Evolutionary conservation across 2,329 filamentous ascomycete genomes (phyloP), one percentile per base, ranked within the genome.

Genomic region (Sclerotinia minor): DNA sequence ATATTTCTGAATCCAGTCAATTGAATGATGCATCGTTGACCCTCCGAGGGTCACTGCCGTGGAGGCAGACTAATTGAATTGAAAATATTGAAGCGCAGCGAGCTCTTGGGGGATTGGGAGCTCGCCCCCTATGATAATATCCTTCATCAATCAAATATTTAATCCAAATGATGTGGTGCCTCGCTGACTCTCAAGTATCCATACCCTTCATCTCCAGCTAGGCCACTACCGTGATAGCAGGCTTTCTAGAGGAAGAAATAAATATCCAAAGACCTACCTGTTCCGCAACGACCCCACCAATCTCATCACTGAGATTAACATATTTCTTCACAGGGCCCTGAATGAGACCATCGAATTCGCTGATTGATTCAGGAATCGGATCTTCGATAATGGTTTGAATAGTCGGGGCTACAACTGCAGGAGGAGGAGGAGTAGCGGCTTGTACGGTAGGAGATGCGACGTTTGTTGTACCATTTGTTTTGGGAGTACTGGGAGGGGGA

Each of bases 331-430:
- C 87, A 67, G 94, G 86, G 3, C 83, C 84, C 75, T 84, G 83
- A 70, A 98, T 87, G 75, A 97, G 86, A 68, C 82, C 81, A 77
- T 98, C 94, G 77, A 96, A 98, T 69, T 95, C 94, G 76, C 93
- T 89, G 70, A 99, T 87, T n/a, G 87, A 87, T 71, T 89, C 87
- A 26, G 93, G 92, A 15, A 94, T 78, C 13, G 82, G 71, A 69
- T 91, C 87, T 64, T 78, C 75, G n/a, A 78, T 74, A 1, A 76
- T 74, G 15, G 81, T 79, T 24, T 64, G 32, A 21, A 57, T 47
- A 17, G 50, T 17, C 29, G 61, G 49, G 17, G 24, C 41, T 41
- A 41, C 26, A 26, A 64, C 52, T 17, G 53, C 24, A 11, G 44
- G 58, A 38, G 79, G 71, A 45, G 41, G 71, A 45, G 41, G 57